Evolutionary conservation across 768 basidiomycete genomes (phyloP), one percentile per base, ranked within the genome.

Genomic region (Hydnum rufescens): DNA sequence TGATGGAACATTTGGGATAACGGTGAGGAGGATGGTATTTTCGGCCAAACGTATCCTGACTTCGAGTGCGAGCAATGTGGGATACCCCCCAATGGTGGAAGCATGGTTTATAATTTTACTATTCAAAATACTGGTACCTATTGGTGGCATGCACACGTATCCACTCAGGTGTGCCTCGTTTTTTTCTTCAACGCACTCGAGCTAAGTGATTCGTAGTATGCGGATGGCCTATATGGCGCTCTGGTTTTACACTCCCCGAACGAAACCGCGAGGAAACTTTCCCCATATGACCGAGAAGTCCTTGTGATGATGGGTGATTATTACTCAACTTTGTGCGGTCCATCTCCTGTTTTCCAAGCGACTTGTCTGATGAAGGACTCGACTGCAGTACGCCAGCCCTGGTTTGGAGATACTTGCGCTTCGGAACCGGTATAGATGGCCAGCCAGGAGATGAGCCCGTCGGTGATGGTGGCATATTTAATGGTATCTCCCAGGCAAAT

Each of bases 1-100:
- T 26, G 58, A 59, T 29, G 58, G 58, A 6, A 54, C 58, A 1
- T 30, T 49, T 13, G 46, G 28, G 22, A 53, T 59, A 25, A 53
- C 54, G 4, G 57, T 57, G 51, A 55, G 61, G 31, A 56, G 56
- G 4, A 57, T 57, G 44, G 55, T 57, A 23, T 49, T 57, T 3
- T 53, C 51, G 5, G 32, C 51, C 18, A 51, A 46, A 2, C 36
- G 8, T 16, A 26, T 2, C 55, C 55, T 55, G 53, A 59, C 32
- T 57, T 53, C 16, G 51, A 50, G 5, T 32, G 23, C 54, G 47
- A 28, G 57, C 50, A 5, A 57, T 50, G 16, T 51, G 55, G 55
- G 54, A 54, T 49, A 50, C 54, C 39, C 42, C 44, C 4, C 54
- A 57, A 32, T 42, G 22, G 13, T 23, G 23, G 32, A 50, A 43